Evolutionary conservation across 495 filamentous ascomycete species (phyloP).

Genomic region (Oidiodendron maius): DNA sequence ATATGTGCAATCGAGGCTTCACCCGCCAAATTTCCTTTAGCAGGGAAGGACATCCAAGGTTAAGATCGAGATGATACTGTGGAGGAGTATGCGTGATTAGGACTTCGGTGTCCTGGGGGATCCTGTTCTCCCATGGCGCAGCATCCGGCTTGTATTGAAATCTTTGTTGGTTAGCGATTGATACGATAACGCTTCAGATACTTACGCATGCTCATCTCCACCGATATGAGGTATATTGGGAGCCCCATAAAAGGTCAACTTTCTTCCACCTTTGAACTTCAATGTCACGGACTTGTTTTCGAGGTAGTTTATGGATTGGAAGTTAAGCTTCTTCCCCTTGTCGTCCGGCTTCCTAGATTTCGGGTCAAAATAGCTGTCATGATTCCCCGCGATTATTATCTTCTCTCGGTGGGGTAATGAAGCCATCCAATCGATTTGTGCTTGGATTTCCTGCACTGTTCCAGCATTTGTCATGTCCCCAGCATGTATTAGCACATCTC

Average conservation of each 20-base stretch:
- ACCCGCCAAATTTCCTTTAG: constrained; percentile 74
- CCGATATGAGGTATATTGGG: constrained; percentile 46
- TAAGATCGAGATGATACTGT: constrained; percentile 68
- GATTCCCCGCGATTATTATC: constrained; percentile 83
- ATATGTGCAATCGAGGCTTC: constrained; percentile 75
- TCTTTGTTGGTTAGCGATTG: constrained; percentile 19
- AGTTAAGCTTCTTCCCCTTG: constrained; percentile 32
- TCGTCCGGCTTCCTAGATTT: constrained; percentile 33
- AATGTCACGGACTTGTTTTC: constrained; percentile 39
- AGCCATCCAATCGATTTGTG: constrained; percentile 72
- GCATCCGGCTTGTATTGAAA: constrained; percentile 39
- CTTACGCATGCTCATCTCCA: constrained; percentile 51
- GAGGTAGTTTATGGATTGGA: constrained; percentile 45
- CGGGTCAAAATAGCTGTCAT: constrained; percentile 76
- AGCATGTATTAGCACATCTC: constrained; percentile 84
- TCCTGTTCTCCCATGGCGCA: constrained; percentile 40
- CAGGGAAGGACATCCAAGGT: constrained; percentile 69
- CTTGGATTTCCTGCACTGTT: constrained; percentile 64
- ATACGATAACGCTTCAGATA: not conserved
- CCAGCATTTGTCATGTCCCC: constrained; percentile 79
- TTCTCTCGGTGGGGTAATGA: constrained; percentile 69
- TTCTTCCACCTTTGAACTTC: constrained; percentile 42
- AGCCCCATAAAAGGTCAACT: constrained; percentile 47
- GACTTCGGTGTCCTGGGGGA: constrained; percentile 74
- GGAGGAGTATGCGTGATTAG: constrained; percentile 76